Evolutionary conservation across 2,329 filamentous ascomycete species (phyloP).

Genomic region (Xylariaceae sp.): DNA sequence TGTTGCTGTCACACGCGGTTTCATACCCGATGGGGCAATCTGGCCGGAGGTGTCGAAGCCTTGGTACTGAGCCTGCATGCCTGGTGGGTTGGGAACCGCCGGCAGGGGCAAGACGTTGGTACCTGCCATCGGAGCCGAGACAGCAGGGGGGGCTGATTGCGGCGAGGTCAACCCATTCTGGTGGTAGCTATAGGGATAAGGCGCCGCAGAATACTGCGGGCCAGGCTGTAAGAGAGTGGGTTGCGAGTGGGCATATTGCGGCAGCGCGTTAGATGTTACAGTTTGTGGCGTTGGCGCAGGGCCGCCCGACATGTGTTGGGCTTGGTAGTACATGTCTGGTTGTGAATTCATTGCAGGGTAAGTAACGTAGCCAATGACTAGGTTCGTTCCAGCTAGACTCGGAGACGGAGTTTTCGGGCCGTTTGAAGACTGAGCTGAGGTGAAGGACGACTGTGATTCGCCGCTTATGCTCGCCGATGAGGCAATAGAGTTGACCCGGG

Average conservation of each 20-base stretch:
- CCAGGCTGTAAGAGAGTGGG: slow-evolving; percentile 69
- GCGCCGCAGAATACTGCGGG: slow-evolving; percentile 62
- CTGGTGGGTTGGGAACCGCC: slow-evolving; percentile 46
- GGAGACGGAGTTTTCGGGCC: slow-evolving; percentile 76
- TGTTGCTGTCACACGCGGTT: slow-evolving; percentile 91
- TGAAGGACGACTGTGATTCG: slow-evolving; percentile 51
- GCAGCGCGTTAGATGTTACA: slow-evolving; percentile 66
- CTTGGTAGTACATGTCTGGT: slow-evolving; percentile 79
- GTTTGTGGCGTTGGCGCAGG: slow-evolving; percentile 71
- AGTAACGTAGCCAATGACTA: slow-evolving; percentile 38
- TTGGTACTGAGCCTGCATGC: slow-evolving; percentile 53
- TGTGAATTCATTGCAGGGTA: slow-evolving; percentile 73
- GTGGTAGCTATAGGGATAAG: slow-evolving; percentile 68
- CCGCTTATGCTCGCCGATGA: slow-evolving; percentile 48
- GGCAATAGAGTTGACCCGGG: slow-evolving; percentile 70
- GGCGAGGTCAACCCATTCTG: slow-evolving; percentile 74
- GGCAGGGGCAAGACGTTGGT: slow-evolving; percentile 68
- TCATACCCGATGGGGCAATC: slow-evolving; percentile 86
- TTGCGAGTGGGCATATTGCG: slow-evolving; percentile 75
- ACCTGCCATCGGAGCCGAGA: slow-evolving; percentile 63
- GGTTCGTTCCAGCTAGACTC: slow-evolving; percentile 46
- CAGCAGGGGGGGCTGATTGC: slow-evolving; percentile 57
- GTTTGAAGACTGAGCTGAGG: slow-evolving; percentile 51
- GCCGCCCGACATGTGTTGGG: slow-evolving; percentile 69
- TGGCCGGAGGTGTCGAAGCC: slow-evolving; percentile 83